Evolutionary conservation across 202 grass and related monocot species (phyloP), one percentile per base, ranked within the genome.

Genomic region (Bolboschoenoplectus hybrid): DNA sequence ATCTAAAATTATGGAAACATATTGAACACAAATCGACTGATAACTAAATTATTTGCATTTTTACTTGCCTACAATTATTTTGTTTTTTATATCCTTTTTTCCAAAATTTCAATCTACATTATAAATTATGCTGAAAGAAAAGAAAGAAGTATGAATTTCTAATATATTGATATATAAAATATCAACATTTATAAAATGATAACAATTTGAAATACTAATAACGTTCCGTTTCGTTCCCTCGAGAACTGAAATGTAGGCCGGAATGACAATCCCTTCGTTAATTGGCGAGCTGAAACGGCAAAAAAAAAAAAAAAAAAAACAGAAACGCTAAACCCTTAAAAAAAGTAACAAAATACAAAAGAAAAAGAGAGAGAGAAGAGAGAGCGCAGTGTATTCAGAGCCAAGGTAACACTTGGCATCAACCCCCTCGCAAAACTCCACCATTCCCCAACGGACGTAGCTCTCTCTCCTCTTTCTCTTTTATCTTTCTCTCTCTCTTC

Each of bases 321-420:
- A 26, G 26, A 26, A 51, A 69, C 63, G 39, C 61, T 60, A 12
- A 45, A 20, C 49, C 9, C 39, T 41, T 19, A 65, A 86, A 67
- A 85, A 40, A 1, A 38, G 58, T 46, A 47, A 16, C 14, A 32
- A 81, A 41, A 61, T 40, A 35, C 14, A 34, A 40, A 44, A 63
- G 65, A 51, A 73, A 60, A n/a, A 13, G 17, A 55, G 35, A 14
- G 57, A 67, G 41, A 63, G 16, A 62, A 26, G 35, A 63, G 66
- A 73, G 76, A 64, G 82, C 41, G 81, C 89, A 88, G 89, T 81
- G 76, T 76, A 88, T 80, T 91, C 89, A 91, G 89, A 88, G 82
- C 75, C 76, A 80, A 87, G 58, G 77, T 80, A 85, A 91, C 89
- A 90, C 89, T 82, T 91, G 89, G 89, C 74, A 63, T 58, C 44